Conservation (phyloP, 169 alveolate genomes). For the Amoebophrya sp. region DNA sequence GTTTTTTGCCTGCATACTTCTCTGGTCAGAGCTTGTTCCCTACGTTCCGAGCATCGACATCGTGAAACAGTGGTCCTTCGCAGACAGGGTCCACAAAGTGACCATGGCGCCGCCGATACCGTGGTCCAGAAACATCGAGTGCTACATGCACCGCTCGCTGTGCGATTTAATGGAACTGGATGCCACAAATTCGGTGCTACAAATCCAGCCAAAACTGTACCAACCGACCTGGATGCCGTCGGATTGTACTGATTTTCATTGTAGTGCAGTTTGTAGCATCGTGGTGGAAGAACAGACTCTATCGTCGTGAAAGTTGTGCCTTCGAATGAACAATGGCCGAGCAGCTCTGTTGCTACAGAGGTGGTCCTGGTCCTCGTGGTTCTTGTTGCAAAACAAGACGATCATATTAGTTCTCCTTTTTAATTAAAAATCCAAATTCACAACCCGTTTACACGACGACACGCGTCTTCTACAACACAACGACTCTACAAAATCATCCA, state of each 20-base stretch:
- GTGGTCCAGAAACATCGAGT: background rate
- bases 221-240: background rate
- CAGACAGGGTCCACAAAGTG: background rate
- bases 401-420: background rate
- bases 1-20: too few relatives aligned
- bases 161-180: background rate
- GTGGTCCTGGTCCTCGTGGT: background rate
- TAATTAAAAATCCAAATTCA: background rate
- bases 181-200: background rate
- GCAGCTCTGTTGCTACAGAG: too few relatives aligned
- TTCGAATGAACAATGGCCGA: too few relatives aligned
- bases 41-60: too few relatives aligned
- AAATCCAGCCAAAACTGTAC: background rate
- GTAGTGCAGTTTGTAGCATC: background rate
- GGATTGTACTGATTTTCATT: background rate
- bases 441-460: background rate
- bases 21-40: too few relatives aligned
- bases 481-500: background rate
- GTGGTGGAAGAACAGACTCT: background rate
- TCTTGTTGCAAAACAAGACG: background rate
- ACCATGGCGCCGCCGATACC: background rate
- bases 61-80: background rate
- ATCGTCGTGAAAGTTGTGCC: too few relatives aligned
- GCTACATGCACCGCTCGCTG: background rate
- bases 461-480: background rate